Evolutionary conservation across 108 stramenopile genomes (phyloP).

Genomic region (Nitzschia palea): DNA sequence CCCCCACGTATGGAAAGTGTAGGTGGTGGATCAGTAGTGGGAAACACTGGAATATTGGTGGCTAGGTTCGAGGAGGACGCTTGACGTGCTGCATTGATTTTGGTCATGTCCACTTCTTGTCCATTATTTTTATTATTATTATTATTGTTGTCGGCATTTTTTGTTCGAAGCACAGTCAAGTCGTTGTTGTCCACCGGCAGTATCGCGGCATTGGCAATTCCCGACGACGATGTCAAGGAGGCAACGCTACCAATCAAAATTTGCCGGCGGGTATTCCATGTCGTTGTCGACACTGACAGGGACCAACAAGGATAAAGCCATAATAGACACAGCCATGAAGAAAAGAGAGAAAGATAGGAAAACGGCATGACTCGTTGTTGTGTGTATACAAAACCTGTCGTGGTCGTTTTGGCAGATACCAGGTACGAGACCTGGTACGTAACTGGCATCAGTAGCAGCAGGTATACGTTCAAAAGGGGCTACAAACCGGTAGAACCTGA

Average conservation of each 20-base stretch:
- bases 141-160: not conserved
- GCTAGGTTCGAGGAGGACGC: too few species aligned
- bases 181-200: not conserved
- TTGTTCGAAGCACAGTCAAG: not conserved
- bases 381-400: too few species aligned
- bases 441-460: too few species aligned
- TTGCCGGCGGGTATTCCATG: not conserved
- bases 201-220: not conserved
- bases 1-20: slow-evolving; percentile 42
- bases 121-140: not conserved
- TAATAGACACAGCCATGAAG: too few species aligned
- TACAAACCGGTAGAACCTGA: too few species aligned
- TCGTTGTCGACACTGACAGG: slow-evolving; percentile 1
- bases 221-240: not conserved
- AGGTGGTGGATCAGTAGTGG: slow-evolving; percentile 39
- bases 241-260: not conserved
- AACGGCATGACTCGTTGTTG: too few species aligned
- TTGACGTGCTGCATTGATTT: slow-evolving; percentile 38
- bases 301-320: too few species aligned
- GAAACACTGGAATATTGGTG: slow-evolving; percentile 6
- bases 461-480: too few species aligned
- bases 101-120: slow-evolving; percentile 33
- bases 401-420: too few species aligned
- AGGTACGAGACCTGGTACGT: too few species aligned
- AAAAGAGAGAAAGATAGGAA: too few species aligned